Evolutionary conservation across 306 rosid species (phyloP).

Genomic region (Aeschynomene evenia): DNA sequence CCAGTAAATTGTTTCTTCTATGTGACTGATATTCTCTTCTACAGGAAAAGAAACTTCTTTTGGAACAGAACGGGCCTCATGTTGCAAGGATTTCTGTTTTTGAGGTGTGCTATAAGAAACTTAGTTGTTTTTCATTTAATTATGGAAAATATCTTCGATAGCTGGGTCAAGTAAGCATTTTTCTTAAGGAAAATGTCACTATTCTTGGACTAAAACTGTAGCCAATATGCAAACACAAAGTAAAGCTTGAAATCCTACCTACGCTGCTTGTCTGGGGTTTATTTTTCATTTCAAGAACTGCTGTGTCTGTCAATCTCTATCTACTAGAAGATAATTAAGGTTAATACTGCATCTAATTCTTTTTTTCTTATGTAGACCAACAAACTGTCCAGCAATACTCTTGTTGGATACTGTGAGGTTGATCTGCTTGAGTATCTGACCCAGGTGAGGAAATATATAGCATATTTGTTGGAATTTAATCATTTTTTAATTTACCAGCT

Average conservation of each 20-base stretch:
- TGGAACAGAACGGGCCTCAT: conserved; percentile 82
- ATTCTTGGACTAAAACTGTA: conserved; percentile 10
- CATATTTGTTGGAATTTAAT: conserved; percentile 9
- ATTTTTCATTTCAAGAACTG: conserved; percentile 13
- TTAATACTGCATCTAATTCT: conserved; percentile 27
- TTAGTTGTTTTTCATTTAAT: conserved; percentile 16
- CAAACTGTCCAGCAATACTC: conserved; percentile 69
- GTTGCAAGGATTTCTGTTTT: conserved; percentile 78
- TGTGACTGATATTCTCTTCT: conserved; percentile 24
- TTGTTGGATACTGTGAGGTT: conserved; percentile 87
- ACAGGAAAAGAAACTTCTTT: conserved; percentile 86
- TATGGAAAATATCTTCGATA: too few species aligned
- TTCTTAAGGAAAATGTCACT: not conserved
- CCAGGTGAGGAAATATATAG: conserved; percentile 48
- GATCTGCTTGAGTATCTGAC: conserved; percentile 83
- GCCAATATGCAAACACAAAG: not conserved
- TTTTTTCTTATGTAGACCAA: conserved; percentile 71
- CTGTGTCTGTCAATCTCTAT: not conserved
- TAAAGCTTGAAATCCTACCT: conserved; percentile 14
- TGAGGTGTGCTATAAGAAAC: conserved; percentile 59
- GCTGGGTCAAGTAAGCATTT: not conserved
- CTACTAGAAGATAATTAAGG: not conserved
- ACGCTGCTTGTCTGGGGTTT: not conserved
- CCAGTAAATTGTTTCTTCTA: not conserved
- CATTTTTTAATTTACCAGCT: conserved; percentile 4